Conservation (phyloP, 179 eudicot species). For the Carnegiea gigantea region DNA sequence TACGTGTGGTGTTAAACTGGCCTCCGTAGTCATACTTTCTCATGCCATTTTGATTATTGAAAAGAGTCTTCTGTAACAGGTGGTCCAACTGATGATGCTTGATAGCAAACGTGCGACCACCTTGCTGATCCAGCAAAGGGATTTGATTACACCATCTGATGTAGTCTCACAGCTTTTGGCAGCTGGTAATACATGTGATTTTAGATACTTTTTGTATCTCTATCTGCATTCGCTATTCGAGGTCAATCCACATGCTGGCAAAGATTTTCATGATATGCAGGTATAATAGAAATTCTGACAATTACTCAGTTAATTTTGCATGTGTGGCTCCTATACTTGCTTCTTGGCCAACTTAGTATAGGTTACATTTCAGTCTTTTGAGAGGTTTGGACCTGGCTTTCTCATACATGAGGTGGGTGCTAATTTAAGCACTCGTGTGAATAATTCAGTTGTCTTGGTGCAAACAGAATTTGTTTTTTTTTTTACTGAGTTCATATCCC, state of each 20-base stretch:
- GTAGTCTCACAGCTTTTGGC: conserved; percentile 77
- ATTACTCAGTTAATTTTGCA: background rate
- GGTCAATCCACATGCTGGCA: conserved; percentile 86
- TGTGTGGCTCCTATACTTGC: background rate
- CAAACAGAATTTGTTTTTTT: conserved; percentile 1
- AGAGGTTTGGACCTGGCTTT: too few relatives aligned
- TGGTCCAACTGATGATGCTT: conserved; percentile 82
- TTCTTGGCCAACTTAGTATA: background rate
- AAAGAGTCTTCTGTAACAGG: conserved; percentile 45
- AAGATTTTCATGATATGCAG: conserved; percentile 98
- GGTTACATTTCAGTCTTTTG: too few relatives aligned
- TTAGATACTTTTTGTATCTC: conserved; percentile 60
- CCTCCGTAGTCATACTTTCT: conserved; percentile 2
- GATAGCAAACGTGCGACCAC: conserved; percentile 78
- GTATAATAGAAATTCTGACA: conserved; percentile 32
- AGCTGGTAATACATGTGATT: conserved; percentile 66
- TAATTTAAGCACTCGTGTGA: background rate
- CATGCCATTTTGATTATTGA: background rate
- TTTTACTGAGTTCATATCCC: background rate
- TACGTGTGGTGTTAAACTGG: background rate
- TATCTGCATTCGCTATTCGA: conserved; percentile 82
- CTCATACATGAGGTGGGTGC: too few relatives aligned
- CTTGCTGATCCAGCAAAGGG: conserved; percentile 69
- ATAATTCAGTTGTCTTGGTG: background rate
- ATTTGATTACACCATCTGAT: conserved; percentile 75